These are phyloP conservation scores for Coemansia sp. DNA, from an alignment of 192 early-diverging fungal genomes.

Conservation along the genomic window DNA sequence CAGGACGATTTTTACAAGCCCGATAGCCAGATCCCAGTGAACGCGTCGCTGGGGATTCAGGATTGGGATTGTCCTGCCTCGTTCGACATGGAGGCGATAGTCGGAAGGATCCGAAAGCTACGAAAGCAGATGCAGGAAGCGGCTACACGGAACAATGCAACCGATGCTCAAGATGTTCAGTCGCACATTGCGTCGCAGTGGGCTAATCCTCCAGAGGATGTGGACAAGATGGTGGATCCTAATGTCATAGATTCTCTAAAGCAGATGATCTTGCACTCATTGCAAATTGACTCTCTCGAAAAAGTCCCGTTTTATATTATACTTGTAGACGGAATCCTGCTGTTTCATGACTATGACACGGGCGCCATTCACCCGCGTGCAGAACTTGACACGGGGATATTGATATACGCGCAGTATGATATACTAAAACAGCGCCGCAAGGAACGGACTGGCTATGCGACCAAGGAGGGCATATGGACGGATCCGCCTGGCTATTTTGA, in stretches of 20 bases:
- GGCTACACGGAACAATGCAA: neutral
- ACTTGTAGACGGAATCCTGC: slow-evolving; percentile 74
- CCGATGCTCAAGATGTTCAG: neutral
- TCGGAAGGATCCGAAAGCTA: slow-evolving; percentile 8
- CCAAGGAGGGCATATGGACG: slow-evolving; percentile 74
- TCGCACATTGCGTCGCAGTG: slow-evolving; percentile 43
- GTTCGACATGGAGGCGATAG: slow-evolving; percentile 57
- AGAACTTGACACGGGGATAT: slow-evolving; percentile 28
- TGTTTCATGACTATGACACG: slow-evolving; percentile 59
- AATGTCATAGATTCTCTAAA: slow-evolving; percentile 12
- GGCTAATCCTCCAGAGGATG: slow-evolving; percentile 47
- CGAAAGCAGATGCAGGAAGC: slow-evolving; percentile 10
- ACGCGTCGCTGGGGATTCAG: slow-evolving; percentile 55
- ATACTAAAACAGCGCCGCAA: slow-evolving; percentile 66
- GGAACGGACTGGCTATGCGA: slow-evolving; percentile 66
- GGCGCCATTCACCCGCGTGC: slow-evolving; percentile 49
- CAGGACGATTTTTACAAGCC: slow-evolving; percentile 79
- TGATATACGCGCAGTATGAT: slow-evolving; percentile 59
- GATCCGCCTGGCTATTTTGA: slow-evolving; percentile 81
- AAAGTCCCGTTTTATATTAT: slow-evolving; percentile 32
- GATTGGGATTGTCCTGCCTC: slow-evolving; percentile 83
- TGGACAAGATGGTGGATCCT: slow-evolving; percentile 24
- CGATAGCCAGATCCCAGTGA: slow-evolving; percentile 64
- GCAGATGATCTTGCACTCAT: neutral
- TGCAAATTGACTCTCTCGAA: slow-evolving; percentile 12